These are phyloP conservation scores for Paramecium biaurelia DNA, from an alignment of 73 alveolate genomes.

Conservation along the genomic window DNA sequence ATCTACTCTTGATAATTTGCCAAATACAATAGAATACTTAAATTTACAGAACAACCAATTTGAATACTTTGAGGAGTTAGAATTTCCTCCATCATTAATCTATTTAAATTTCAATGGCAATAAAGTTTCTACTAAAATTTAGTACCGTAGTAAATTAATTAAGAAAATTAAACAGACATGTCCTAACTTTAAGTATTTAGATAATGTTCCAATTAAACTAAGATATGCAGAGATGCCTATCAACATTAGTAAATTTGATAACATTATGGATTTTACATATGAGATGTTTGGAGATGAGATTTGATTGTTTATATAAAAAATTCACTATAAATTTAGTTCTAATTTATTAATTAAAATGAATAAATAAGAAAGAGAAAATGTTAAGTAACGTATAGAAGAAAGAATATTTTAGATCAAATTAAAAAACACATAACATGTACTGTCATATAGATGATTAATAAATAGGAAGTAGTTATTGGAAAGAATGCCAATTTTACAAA, in stretches of 20 bases:
- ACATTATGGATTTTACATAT: background rate
- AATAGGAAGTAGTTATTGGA: constrained; percentile 33
- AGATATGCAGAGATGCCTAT: background rate
- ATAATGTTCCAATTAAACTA: background rate
- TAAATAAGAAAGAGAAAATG: constrained; percentile 53
- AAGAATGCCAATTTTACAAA: constrained; percentile 39
- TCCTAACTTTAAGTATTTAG: background rate
- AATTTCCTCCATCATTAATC: background rate
- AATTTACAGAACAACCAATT: background rate
- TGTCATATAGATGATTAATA: background rate
- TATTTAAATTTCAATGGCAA: background rate
- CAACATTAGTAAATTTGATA: background rate
- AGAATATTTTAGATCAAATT: constrained; percentile 43
- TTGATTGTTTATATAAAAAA: background rate
- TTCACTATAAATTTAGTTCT: background rate
- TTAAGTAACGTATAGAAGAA: constrained; percentile 4
- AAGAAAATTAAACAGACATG: background rate
- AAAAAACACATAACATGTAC: constrained; percentile 44
- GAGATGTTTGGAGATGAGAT: background rate
- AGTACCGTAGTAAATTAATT: background rate
- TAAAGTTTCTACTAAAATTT: background rate
- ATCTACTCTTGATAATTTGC: background rate
- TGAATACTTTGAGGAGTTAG: background rate
- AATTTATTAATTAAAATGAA: constrained; percentile 11
- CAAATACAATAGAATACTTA: background rate